Evolutionary conservation across 176 grass and related monocot genomes (phyloP), one percentile per base, ranked within the genome.

Genomic region (Saccharum officinarum): DNA sequence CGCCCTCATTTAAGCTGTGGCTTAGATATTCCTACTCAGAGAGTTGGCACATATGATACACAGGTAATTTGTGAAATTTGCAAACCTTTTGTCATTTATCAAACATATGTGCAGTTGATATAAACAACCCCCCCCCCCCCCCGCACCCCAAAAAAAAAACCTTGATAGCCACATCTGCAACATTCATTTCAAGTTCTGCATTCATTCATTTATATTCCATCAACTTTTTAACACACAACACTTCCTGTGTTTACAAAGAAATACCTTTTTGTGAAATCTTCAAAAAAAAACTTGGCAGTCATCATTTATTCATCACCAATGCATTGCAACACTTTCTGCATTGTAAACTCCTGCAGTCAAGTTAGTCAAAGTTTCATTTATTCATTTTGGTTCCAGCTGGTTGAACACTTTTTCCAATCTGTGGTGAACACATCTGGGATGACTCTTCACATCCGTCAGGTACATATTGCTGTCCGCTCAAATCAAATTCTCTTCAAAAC

Each of bases 351-450:
- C 15, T 80, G 13, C 17, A 50, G 25, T 78, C 4, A 76, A 55
- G 13, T 83, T 38, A 47, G 5, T 46, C 42, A 50, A 67, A 80
- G n/a, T 26, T 50, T 79, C 33, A 40, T 80, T 83, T 77, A 7
- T 71, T 85, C 26, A 5, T 68, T 86, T 83, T 90, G 61, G 25
- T 90, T 36, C 28, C 88, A 98, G 93, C 66, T 95, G 16, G 97
- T 98, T 80, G 97, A 98, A 62, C 97, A 98, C 77, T 94, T 98
- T 40, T 95, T 96, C 82, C 97, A 98, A 40, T 98, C 93, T 70
- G 28, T 95, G 30, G 96, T 87, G 67, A 98, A 98, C 80, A 98
- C 93, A 68, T 98, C 97, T 84, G 93, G 97, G 41, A 98, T 98
- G 97, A 98, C 93, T 3, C 93, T 98, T 87, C 97, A 98, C 79